Evolutionary conservation across 192 early-diverging fungal genomes (phyloP).

Genomic region (Coemansia javaensis): DNA sequence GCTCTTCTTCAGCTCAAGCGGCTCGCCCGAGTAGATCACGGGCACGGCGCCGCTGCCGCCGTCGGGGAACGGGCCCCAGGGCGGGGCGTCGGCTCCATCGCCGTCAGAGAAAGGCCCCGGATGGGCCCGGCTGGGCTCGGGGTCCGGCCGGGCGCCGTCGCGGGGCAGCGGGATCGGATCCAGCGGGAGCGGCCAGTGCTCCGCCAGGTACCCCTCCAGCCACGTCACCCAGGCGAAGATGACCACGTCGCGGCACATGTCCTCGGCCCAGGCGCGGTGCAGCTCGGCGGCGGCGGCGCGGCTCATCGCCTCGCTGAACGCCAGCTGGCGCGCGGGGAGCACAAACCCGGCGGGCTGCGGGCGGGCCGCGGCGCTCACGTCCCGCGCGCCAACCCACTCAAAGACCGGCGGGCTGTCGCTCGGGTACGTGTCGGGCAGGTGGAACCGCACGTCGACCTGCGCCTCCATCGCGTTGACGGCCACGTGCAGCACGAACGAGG

Average conservation of each 20-base stretch:
- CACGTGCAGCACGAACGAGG: constrained; percentile 26
- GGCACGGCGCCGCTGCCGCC: constrained; percentile 1
- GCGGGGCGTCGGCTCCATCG: too few relatives aligned
- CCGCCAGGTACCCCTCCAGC: constrained; percentile 32
- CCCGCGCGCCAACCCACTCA: constrained; percentile 38
- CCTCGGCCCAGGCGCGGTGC: constrained; percentile 19
- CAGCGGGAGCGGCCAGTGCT: constrained; percentile 31
- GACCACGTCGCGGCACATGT: constrained; percentile 32
- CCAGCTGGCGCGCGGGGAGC: constrained; percentile 21
- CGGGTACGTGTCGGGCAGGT: constrained; percentile 44
- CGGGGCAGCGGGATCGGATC: constrained; percentile 33
- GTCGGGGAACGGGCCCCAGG: constrained; percentile 21
- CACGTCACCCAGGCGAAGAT: constrained; percentile 44
- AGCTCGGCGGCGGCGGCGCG: constrained; percentile 14
- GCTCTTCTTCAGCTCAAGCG: constrained; percentile 71
- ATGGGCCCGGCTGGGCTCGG: too few relatives aligned
- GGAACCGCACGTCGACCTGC: constrained; percentile 27
- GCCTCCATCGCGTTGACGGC: constrained; percentile 24
- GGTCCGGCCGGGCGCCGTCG: too few relatives aligned
- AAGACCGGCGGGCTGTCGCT: constrained; percentile 33
- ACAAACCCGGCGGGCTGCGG: constrained; percentile 12
- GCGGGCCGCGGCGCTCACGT: not conserved
- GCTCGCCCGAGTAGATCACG: constrained; percentile 23
- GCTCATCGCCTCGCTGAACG: constrained; percentile 20
- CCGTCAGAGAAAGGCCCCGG: too few relatives aligned